Evolutionary conservation across 2,329 filamentous ascomycete genomes (phyloP), one percentile per base, ranked within the genome.

Genomic region (Aspergillus calidoustus): DNA sequence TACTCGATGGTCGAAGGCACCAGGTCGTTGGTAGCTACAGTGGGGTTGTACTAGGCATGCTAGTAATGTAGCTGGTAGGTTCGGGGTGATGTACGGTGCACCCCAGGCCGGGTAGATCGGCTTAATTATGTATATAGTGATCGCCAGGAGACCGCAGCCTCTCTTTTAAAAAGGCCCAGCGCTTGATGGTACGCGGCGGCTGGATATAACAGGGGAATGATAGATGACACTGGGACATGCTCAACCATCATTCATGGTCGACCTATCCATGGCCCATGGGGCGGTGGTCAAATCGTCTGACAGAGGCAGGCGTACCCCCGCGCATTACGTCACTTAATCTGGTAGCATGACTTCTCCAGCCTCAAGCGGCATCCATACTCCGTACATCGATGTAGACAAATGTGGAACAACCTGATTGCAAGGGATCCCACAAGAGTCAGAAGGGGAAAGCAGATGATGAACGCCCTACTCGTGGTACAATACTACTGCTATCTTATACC

Each of bases 41-140:
- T 46, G 28, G 46, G 49, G 8, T 48, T 49, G 53, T 48, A 22
- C 47, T 51, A 61, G 34, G 43, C 13, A 48, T 57, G 19, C 44
- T 28, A 25, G 44, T 11, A 3, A 41, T 5, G 17, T 41, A 15
- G 34, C 34, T 41, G 34, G 34, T 41, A 13, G 34, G 13, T 15
- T 41, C 13, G 34, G 34, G 13, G 34, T 41, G 34, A 41, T 41
- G 34, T 41, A 30, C 6, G 25, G 15, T 28, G 25, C 52, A 30
- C 22, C 34, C 22, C 34, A 52, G 55, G 48, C 17, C 41, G 43
- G 56, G 41, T 48, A 59, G 38, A 7, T 17, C 30, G 13, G 30
- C 23, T 11, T n/a, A 7, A 9, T 28, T 28, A 28, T 28, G 7
- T 47, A n/a, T 47, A 47, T 22, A 47, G 11, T 47, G 9, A 17